Evolutionary conservation across 164 flowering plant species (phyloP).

Genomic region (Stephania cephalantha): DNA sequence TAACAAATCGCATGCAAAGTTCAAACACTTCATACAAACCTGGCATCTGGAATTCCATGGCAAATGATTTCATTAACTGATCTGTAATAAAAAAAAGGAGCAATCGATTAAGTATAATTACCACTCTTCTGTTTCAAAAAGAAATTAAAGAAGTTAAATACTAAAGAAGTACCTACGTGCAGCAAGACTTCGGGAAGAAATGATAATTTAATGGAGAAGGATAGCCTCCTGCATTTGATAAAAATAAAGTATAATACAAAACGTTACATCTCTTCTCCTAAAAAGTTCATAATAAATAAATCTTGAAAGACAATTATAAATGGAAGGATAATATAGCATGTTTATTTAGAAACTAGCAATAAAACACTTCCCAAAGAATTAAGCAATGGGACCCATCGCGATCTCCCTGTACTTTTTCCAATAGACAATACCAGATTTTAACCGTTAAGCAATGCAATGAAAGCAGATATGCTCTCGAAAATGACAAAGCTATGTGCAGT

Average conservation of each 20-base stretch:
- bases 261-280: not conserved
- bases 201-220: constrained; percentile 95
- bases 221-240: constrained; percentile 65
- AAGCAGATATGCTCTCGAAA: too few relatives aligned
- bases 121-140: not conserved
- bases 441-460: too few relatives aligned
- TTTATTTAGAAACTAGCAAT: too few relatives aligned
- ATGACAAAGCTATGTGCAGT: too few relatives aligned
- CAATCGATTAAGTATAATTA: not conserved
- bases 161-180: constrained; percentile 88
- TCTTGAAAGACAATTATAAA: not conserved
- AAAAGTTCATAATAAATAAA: not conserved
- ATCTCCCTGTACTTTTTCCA: too few relatives aligned
- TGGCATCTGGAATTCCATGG: constrained; percentile 98
- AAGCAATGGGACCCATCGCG: too few relatives aligned
- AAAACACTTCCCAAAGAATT: too few relatives aligned
- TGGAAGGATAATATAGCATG: not conserved
- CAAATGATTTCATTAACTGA: constrained; percentile 98
- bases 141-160: constrained; percentile 10
- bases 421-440: too few relatives aligned
- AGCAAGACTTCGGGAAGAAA: constrained; percentile 98
- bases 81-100: constrained; percentile 32
- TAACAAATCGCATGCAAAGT: not conserved
- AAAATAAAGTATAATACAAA: not conserved
- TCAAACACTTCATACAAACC: constrained; percentile 33